Base-by-base conservation (phyloP, 345 rosid species). In the Salix koriyanagi region DNA sequence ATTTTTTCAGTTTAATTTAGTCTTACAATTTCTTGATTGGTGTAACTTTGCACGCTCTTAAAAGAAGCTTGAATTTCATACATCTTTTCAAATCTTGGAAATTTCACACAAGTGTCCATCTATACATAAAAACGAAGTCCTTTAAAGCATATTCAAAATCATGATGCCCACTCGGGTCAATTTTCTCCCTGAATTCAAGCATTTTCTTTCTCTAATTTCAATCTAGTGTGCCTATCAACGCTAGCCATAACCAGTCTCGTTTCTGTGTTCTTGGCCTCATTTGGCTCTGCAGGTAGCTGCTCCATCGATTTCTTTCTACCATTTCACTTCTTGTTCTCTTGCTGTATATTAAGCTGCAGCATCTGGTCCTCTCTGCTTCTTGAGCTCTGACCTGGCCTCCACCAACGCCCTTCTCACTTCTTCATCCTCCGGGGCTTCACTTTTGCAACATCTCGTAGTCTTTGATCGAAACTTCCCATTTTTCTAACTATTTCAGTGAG, bases 371-470 rank as follows among this genome's bases (percentile, higher is more conserved):
- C 75, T 77, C 46, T 83, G 85, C 79, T 80, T 86, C 81, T 80
- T 75, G 23, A 91, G 88, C 69, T 89, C 86, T 65, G 75, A 72
- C 76, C 81, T 83, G 56, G 88, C 97, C 50, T 92, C 92, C 7
- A 76, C 75, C 69, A 92, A 86, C 0, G 85, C 90, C 72, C 77
- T 80, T 10, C 16, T 69, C 64, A 91, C 90, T 70, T 90, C 92
- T 64, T 92, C 95, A 73, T 92, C 89, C 1, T 87, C 98, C 0
- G 92, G 92, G 21, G 85, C 71, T 76, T 91, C 91, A 71, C 25
- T 64, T 86, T 28, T 44, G 83, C 87, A 93, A 79, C 15, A 86
- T 76, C 80, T 91, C 95, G 14, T 90, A 96, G 79, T 96, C 99
- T 71, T 85, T 86, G 23, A 86, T 70, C 2, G 90, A 86, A 26